Conservation (phyloP, 1,284 basidiomycete genomes). For the Agroathelia rolfsii region DNA sequence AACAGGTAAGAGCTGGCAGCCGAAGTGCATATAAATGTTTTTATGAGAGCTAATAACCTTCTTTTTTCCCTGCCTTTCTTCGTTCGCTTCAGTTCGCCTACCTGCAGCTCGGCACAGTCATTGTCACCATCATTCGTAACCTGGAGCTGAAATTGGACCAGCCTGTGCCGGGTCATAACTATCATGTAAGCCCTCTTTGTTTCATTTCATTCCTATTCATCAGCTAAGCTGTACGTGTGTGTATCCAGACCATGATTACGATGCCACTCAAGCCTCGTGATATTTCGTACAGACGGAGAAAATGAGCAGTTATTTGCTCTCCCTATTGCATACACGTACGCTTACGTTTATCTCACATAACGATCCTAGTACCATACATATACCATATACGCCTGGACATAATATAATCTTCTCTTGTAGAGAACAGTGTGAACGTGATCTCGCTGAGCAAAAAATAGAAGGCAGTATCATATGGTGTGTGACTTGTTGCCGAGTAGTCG, state of each 20-base stretch:
- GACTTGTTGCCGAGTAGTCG: no score
- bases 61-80: slow-evolving; percentile 5
- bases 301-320: slow-evolving; percentile 11
- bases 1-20: slow-evolving; percentile 76
- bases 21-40: no score
- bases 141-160: slow-evolving; percentile 68
- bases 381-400: no score
- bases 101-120: slow-evolving; percentile 82
- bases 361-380: slow-evolving; percentile 1
- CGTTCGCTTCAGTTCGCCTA: slow-evolving; percentile 72
- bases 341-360: slow-evolving; percentile 15
- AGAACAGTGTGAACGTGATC: no score
- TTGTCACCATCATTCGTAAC: slow-evolving; percentile 71
- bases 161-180: slow-evolving; percentile 80
- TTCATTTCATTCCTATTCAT: slow-evolving; percentile 4
- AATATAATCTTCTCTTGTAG: no score
- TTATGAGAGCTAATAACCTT: slow-evolving; percentile 10
- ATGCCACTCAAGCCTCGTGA: slow-evolving; percentile 46
- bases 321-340: background rate
- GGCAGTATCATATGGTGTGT: no score
- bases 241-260: slow-evolving; percentile 71
- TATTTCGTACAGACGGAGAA: slow-evolving; percentile 35
- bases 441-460: no score
- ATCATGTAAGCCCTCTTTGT: slow-evolving; percentile 50
- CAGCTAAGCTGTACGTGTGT: slow-evolving; percentile 7